Evolutionary conservation across 306 rosid species (phyloP).

Genomic region (Pterocarpus macrocarpus): DNA sequence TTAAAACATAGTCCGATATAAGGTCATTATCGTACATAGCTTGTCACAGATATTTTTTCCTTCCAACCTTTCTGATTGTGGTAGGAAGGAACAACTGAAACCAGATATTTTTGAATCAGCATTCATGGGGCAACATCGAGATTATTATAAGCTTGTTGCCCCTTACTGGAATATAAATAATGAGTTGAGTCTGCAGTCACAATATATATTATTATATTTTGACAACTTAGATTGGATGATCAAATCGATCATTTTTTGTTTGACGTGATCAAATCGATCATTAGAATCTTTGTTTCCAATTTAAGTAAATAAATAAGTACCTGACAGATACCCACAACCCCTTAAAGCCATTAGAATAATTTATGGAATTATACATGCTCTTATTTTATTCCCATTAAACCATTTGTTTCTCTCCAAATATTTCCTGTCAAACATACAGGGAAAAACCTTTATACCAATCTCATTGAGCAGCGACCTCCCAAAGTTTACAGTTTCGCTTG

Average conservation of each 20-base stretch:
- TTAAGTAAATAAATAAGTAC: background rate
- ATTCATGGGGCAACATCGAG: background rate
- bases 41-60: background rate
- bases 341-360: background rate
- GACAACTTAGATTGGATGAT: background rate
- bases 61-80: background rate
- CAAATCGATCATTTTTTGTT: background rate
- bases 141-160: background rate
- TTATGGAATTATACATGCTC: background rate
- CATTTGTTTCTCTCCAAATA: background rate
- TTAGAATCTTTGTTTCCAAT: slow-evolving; percentile 15
- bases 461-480: background rate
- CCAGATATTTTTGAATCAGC: background rate
- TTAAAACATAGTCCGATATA: background rate
- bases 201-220: background rate
- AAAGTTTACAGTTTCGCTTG: background rate
- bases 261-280: too few species aligned
- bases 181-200: background rate
- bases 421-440: background rate
- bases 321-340: too few species aligned
- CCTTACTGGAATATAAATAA: background rate
- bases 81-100: background rate
- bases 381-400: background rate
- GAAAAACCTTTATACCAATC: too few species aligned
- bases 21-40: background rate